Base-by-base conservation (phyloP, 495 filamentous ascomycete genomes). In the Extremus antarcticus region DNA sequence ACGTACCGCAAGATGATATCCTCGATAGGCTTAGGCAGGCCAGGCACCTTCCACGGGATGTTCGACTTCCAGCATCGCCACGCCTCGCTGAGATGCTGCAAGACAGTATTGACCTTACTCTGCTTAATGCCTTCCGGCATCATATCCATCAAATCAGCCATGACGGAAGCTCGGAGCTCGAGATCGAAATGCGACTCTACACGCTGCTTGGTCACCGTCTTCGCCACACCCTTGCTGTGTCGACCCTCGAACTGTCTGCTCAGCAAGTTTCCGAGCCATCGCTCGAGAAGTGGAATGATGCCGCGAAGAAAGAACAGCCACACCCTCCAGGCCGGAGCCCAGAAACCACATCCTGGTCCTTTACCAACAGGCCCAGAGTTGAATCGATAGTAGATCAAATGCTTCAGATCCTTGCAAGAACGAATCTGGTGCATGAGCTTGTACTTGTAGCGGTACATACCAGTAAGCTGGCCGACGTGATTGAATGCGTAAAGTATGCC, bases 31-130 rank as follows among this genome's bases (percentile, higher is more conserved):
- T 94, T 94, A 40, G 92, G 92, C 49, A 98, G 70, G 25, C 92
- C 92, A 52, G 92, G 92, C 1, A 98, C 92, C 72, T 98, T 98
- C 92, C 92, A 98, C 3, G 92, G 92, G 63, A 98, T 97, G 65
- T 98, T 98, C 77, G 90, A 95, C 85, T 99, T 99, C 92, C 92
- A 99, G 71, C 92, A 99, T 69, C 92, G 78, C 92, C 92, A 99
- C 9, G 92, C 92, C 72, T 99, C 92, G 0, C 88, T 94, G 22
- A 97, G 73, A 79, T 99, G 92, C 64, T 99, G 92, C 46, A 99
- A 75, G 32, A 99, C 91, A 1, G 92, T 95, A 67, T 97, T 94
- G 69, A 99, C 90, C 72, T 99, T 99, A 72, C 91, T 99, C 66
- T 95, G 91, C 72, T 96, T 96, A 76, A 99, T 95, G 53, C 94